Base-by-base conservation (phyloP, 2,329 filamentous ascomycete genomes). In the Fusarium mangiferae region DNA sequence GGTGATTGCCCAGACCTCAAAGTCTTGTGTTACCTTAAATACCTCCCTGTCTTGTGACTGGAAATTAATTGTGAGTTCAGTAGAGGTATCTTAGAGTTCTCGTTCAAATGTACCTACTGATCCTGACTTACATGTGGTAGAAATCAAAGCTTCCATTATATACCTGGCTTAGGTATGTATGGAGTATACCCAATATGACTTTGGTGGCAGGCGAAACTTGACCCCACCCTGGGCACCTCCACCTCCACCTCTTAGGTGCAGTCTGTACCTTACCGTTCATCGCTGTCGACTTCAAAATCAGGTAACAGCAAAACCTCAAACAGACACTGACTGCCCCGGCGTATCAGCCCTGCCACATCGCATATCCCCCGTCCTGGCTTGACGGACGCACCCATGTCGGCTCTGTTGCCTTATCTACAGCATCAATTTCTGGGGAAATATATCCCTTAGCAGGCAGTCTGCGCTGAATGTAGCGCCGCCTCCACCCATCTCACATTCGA, bases 391-490 rank as follows among this genome's bases (percentile, higher is more conserved):
- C 81, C 80, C 80, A 84, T 84, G 82, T 82, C 81, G 79, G 79
- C 80, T 80, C 78, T 80, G 77, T 77, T 80, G 76, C 79, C 79
- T 72, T 79, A 76, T 75, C 77, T 77, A 77, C 79, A 79, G 72
- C 77, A 80, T 75, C 77, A 78, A 73, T 79, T 81, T 68, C 76
- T 79, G 77, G 82, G 80, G 74, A 81, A 81, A 72, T 79, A 80
- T 62, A 83, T 82, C 79, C 81, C 82, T 78, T 84, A 84, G 85
- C 84, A 85, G 78, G 80, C 79, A 78, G 72, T 78, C 78, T 74
- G 75, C 75, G 75, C 78, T 85, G 86, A 83, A 88, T 87, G 86
- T 87, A 85, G 85, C 82, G 78, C 79, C 80, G 78, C 74, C 75
- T 72, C 70, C 61, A 65, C 70, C 65, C 68, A 61, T 36, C 30